Base-by-base conservation (phyloP, 2,329 filamentous ascomycete species). In the Teratosphaeriaceae sp. region DNA sequence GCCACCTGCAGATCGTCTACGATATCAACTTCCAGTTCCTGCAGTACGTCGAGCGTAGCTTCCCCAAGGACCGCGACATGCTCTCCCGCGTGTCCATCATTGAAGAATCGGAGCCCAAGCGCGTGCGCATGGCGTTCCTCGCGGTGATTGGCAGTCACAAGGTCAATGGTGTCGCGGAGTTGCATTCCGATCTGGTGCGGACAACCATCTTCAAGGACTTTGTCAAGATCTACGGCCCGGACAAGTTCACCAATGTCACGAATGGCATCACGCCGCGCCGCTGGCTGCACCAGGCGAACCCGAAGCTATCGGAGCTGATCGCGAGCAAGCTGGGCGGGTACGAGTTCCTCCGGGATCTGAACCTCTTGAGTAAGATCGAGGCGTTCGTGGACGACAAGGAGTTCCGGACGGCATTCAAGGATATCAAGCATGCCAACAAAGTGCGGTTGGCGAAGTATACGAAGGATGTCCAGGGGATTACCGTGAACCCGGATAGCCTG, bases 161-260 rank as follows among this genome's bases (percentile, higher is more conserved):
- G 73, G 89, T 98, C 72, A 98, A 98, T 56, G 92, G 92, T 64
- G 92, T 98, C 26, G 92, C 92, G 24, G 92, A 98, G 69, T 72
- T 98, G 52, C 92, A 98, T 70, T 98, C 92, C 1, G 92, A 98
- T 62, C 75, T 98, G 45, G 95, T 98, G 73, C 92, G 92, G 73
- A 94, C 89, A 0, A 98, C 92, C n/a, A 94, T 98, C 55, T 97
- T 98, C 80, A 96, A 92, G 67, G 92, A 98, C 65, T 98, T 98
- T 66, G 90, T 98, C 46, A 78, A 80, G 56, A 87, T 98, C 52
- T 98, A 92, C 58, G 92, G 92, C 2, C 84, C 84, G 0, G 92
- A 98, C 75, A 96, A 96, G 67, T 98, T 98, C 68, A 94, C 87
- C 45, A 98, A 98, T 58, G 90, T 98, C 51, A 98, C 92, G 52